Evolutionary conservation across 345 rosid species (phyloP), one percentile per base, ranked within the genome.

Genomic region (Ceriops zippeliana): DNA sequence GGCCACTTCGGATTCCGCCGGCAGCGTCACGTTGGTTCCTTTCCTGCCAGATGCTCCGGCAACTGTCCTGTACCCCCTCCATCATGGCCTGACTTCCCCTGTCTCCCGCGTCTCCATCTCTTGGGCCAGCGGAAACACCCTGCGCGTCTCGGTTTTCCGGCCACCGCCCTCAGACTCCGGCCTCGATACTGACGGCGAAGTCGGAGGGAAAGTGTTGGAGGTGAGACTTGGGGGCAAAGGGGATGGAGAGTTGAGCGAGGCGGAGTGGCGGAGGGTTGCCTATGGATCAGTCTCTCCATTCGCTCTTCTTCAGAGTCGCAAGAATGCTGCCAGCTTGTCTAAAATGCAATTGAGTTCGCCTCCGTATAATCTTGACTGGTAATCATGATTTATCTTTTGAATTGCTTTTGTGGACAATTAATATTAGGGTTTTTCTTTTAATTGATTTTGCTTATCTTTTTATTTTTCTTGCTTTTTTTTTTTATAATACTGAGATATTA

Each of bases 281-380:
- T 91, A 88, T 52, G 97, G 93, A 28, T 91, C 97, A 7, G 90
- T 90, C 5, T 76, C 96, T n/a, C 96, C 97, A 3, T 95, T 85
- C 35, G 96, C 99, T 58, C 90, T 87, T 67, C 85, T 95, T 20
- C 96, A 95, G 76, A 91, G 93, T 72, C 83, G 96, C 37, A 88
- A 83, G 62, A 91, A 84, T 77, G 81, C 96, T 67, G 83, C 76
- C 11, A 70, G 83, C 69, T 81, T 90, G 61, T 84, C 84, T 46
- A 91, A 75, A 69, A 83, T 88, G 78, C 82, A 87, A 66, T 70
- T 73, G 46, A 80, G 74, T 66, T 65, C 87, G 5, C 83, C 93
- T 32, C 83, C 88, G 26, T 84, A 88, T 64, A 85, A 89, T 30
- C 74, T 74, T 15, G 92, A 90, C 53, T 89, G 98, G 97, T 89